Percentiles rank a stretch among this genome's conserved stretches.
phyloP scores from a whole-genome alignment of 345 rosid species.

The Microcos paniculata region DNA sequence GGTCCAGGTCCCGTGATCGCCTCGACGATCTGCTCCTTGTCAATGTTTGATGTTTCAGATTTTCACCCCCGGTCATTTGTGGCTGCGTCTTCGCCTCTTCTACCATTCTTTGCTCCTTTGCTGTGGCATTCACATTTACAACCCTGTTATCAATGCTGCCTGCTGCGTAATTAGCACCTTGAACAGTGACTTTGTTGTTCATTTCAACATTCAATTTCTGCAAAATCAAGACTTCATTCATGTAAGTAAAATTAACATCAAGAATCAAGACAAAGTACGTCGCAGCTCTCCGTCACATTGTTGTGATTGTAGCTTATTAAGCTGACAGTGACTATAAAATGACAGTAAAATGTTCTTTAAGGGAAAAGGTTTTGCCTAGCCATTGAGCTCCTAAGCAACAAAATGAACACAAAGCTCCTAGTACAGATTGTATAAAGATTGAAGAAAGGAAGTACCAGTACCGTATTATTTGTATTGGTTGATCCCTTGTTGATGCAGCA shows the following conservation, averaged over 20 bases:
- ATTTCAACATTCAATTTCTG: slow-evolving; percentile 39
- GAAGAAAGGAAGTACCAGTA: slow-evolving; percentile 26
- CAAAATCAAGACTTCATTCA: not conserved
- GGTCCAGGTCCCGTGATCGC: slow-evolving; percentile 65
- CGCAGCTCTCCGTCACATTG: not conserved
- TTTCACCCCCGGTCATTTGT: slow-evolving; percentile 26
- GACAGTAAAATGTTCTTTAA: no score
- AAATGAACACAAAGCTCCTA: not conserved
- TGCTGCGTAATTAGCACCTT: slow-evolving; percentile 29
- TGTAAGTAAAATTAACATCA: not conserved
- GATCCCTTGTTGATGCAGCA: slow-evolving; percentile 21
- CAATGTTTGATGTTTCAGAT: slow-evolving; percentile 46
- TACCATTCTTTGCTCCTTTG: slow-evolving; percentile 33
- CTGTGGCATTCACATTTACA: slow-evolving; percentile 10
- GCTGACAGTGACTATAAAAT: no score
- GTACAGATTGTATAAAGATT: not conserved
- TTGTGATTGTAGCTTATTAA: no score
- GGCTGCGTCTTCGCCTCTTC: slow-evolving; percentile 37
- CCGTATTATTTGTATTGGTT: slow-evolving; percentile 33
- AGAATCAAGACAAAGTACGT: not conserved
- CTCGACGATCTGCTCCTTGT: slow-evolving; percentile 77
- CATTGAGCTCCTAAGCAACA: not conserved
- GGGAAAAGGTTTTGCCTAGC: no score
- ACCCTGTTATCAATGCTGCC: slow-evolving; percentile 28
- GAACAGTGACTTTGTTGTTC: slow-evolving; percentile 25